Percentiles rank a stretch among this genome's conserved stretches.
Evolutionary conservation across 371 early-diverging fungal genomes (phyloP).

Genomic region (Zychaea mexicana): DNA sequence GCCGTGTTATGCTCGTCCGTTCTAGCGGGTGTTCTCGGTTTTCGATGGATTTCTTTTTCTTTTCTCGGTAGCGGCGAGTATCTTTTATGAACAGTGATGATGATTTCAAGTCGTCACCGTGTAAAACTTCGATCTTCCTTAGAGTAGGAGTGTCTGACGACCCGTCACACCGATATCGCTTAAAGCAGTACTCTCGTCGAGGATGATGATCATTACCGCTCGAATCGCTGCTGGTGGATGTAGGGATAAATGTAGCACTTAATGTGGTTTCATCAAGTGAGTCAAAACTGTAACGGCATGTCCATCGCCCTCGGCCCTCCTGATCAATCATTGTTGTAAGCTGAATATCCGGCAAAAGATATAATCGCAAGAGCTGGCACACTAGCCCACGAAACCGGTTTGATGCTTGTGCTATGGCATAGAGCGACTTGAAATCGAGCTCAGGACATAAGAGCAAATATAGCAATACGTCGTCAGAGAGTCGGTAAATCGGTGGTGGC

Average conservation of each 20-base stretch:
- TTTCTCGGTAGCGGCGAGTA: not conserved
- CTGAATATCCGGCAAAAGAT: constrained; percentile 11
- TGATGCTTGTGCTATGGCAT: constrained; percentile 8
- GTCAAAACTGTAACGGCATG: constrained; percentile 5
- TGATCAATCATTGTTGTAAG: constrained; percentile 15
- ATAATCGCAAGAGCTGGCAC: constrained; percentile 4
- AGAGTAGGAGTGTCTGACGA: constrained; percentile 7
- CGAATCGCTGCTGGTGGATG: not conserved
- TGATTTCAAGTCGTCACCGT: not conserved
- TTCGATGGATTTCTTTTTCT: not conserved
- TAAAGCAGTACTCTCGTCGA: not conserved
- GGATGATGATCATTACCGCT: not conserved
- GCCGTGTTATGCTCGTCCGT: not conserved
- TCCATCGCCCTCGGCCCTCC: constrained; percentile 14
- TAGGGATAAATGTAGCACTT: constrained; percentile 11
- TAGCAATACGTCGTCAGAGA: constrained; percentile 15
- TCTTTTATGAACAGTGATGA: not conserved
- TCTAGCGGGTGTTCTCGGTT: not conserved
- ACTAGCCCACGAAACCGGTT: constrained; percentile 6
- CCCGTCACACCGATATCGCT: constrained; percentile 13
- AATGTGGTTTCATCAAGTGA: constrained; percentile 11
- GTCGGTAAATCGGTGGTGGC: constrained; percentile 6
- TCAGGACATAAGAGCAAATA: constrained; percentile 8
- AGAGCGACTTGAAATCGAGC: constrained; percentile 12
- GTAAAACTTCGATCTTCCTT: not conserved